Evolutionary conservation across 805 yeast species (phyloP).

Genomic region (Candida hungchunana): DNA sequence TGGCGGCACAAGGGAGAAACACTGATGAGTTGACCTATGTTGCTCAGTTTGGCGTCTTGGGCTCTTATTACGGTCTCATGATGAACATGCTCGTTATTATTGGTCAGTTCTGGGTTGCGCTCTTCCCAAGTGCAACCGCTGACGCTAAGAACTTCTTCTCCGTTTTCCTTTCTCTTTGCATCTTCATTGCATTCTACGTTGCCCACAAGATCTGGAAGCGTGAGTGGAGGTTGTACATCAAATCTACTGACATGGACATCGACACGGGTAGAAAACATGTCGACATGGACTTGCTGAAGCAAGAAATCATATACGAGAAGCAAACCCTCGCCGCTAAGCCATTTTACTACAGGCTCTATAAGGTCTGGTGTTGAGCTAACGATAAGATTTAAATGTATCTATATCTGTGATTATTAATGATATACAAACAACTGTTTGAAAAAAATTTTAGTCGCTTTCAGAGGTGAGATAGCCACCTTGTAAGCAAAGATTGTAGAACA

Average conservation of each 20-base stretch:
- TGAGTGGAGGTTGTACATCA: conserved; percentile 37
- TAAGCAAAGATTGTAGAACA: conserved; percentile 48
- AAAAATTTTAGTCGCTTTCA: not conserved
- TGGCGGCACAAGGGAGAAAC: conserved; percentile 57
- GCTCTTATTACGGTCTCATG: conserved; percentile 57
- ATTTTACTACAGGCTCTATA: conserved; percentile 38
- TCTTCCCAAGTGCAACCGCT: conserved; percentile 58
- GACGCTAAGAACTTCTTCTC: conserved; percentile 57
- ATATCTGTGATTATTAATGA: too few relatives aligned
- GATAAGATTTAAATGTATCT: too few relatives aligned
- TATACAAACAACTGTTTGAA: too few relatives aligned
- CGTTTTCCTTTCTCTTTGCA: conserved; percentile 59
- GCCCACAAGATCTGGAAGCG: conserved; percentile 52
- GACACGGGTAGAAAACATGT: conserved; percentile 44
- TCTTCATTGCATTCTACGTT: conserved; percentile 51
- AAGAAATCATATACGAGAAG: conserved; percentile 49
- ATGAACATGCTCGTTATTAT: conserved; percentile 57
- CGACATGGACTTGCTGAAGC: conserved; percentile 47
- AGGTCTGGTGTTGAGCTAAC: conserved; percentile 41
- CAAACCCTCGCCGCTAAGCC: conserved; percentile 39
- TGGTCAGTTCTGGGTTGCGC: conserved; percentile 79
- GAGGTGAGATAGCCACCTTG: not conserved
- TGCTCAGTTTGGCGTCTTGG: conserved; percentile 63
- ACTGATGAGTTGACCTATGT: conserved; percentile 59
- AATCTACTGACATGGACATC: conserved; percentile 32